Conservation (phyloP, 352 stramenopile species). For the Aphanomyces invadans region DNA sequence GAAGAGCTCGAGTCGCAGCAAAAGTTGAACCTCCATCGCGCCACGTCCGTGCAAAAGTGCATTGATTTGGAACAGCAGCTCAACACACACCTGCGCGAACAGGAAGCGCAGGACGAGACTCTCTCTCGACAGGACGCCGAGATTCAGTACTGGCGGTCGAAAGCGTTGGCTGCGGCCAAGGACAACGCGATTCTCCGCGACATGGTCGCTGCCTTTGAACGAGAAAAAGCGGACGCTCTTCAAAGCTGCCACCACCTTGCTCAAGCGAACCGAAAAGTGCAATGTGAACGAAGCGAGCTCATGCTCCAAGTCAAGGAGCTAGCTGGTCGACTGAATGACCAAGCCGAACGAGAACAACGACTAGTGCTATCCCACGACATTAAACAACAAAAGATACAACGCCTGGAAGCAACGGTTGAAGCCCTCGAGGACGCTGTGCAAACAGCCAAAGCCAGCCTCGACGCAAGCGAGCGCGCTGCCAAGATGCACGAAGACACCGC, state of each 20-base stretch:
- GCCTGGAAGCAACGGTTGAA: conserved; percentile 2
- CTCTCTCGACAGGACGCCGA: background rate
- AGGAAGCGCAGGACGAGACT: background rate
- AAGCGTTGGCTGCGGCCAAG: background rate
- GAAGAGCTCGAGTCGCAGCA: conserved; percentile 4
- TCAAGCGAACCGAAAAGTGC: background rate
- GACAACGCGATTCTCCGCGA: conserved; percentile 3
- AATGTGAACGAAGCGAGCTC: conserved; percentile 3
- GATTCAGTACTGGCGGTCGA: conserved; percentile 4
- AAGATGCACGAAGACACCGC: background rate
- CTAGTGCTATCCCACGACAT: conserved; percentile 1
- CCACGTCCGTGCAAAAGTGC: conserved; percentile 13
- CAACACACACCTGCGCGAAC: background rate
- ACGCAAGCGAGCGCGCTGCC: background rate
- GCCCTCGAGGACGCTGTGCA: background rate
- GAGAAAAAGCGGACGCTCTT: background rate
- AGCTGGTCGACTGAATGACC: background rate
- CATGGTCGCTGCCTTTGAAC: background rate
- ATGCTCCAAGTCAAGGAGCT: background rate
- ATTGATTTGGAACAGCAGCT: conserved; percentile 13
- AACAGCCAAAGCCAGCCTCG: background rate
- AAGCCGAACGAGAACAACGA: background rate
- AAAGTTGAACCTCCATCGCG: background rate
- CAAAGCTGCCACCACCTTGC: background rate
- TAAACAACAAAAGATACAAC: conserved; percentile 21